phyloP scores from a whole-genome alignment of 768 basidiomycete species.

The Lyophyllum semitale region DNA sequence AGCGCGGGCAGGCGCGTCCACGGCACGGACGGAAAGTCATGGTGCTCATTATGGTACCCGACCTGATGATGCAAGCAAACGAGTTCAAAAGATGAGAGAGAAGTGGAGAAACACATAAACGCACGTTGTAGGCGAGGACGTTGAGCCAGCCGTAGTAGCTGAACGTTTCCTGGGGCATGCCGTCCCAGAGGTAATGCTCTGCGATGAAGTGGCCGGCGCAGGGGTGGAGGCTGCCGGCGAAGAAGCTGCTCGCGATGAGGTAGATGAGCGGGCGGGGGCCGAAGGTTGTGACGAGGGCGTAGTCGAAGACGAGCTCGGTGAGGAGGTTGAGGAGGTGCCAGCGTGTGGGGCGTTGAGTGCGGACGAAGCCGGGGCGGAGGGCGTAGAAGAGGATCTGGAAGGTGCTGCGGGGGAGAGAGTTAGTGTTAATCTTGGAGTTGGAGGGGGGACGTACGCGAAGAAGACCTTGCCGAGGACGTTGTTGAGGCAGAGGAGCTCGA shows the following conservation, averaged over 20 bases:
- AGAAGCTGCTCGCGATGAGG: conserved; percentile 88
- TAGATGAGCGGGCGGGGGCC: conserved; percentile 66
- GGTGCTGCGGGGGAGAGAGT: conserved; percentile 52
- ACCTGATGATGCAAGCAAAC: conserved; percentile 50
- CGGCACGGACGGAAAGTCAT: conserved; percentile 95
- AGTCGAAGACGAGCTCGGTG: conserved; percentile 73
- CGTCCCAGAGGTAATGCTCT: conserved; percentile 95
- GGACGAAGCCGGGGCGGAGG: conserved; percentile 90
- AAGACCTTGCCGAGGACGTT: conserved; percentile 98
- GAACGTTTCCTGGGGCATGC: conserved; percentile 91
- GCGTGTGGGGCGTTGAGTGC: conserved; percentile 72
- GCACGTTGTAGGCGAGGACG: conserved; percentile 87
- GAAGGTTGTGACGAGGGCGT: conserved; percentile 50
- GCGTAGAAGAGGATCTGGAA: conserved; percentile 99
- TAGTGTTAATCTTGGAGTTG: background rate
- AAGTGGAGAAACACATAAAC: conserved; percentile 25
- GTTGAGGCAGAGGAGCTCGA: conserved; percentile 86
- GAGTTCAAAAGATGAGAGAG: conserved; percentile 6
- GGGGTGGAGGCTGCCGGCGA: conserved; percentile 94
- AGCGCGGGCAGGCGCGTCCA: conserved; percentile 93
- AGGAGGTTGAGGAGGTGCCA: conserved; percentile 87
- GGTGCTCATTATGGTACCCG: conserved; percentile 99
- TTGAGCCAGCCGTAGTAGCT: conserved; percentile 96
- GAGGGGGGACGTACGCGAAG: conserved; percentile 72
- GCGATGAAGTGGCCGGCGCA: conserved; percentile 98